Conservation (phyloP, 169 alveolate genomes). For the Cryptosporidium muris region DNA sequence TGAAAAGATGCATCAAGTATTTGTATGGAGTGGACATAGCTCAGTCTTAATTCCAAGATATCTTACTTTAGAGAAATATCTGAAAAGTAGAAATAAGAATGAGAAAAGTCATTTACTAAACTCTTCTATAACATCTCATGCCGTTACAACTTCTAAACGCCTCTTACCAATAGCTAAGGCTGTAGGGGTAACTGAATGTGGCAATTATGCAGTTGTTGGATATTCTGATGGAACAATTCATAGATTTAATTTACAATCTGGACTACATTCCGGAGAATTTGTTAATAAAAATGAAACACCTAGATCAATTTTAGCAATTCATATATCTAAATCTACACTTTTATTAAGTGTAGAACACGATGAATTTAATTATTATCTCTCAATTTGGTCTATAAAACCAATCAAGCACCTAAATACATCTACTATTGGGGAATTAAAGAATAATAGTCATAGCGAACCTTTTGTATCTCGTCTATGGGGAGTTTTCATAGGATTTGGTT, state of each 20-base stretch:
- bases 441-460: background rate
- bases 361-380: slow-evolving; percentile 19
- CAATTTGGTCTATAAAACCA: slow-evolving; percentile 59
- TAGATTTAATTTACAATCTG: slow-evolving; percentile 89
- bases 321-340: slow-evolving; percentile 25
- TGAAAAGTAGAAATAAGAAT: background rate
- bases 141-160: slow-evolving; percentile 31
- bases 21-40: slow-evolving; percentile 81
- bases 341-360: slow-evolving; percentile 41
- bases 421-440: background rate
- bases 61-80: slow-evolving; percentile 6
- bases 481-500: slow-evolving; percentile 32
- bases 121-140: slow-evolving; percentile 33
- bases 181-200: slow-evolving; percentile 89
- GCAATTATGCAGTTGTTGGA: slow-evolving; percentile 93
- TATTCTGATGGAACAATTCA: slow-evolving; percentile 87
- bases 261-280: slow-evolving; percentile 75
- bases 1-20: slow-evolving; percentile 77
- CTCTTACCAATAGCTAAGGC: slow-evolving; percentile 79
- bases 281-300: slow-evolving; percentile 3
- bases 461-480: slow-evolving; percentile 39
- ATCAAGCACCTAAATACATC: slow-evolving; percentile 17
- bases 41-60: slow-evolving; percentile 37
- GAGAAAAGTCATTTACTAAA: slow-evolving; percentile 16
- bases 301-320: slow-evolving; percentile 23